These are phyloP conservation scores for Erysimum cheiranthoides DNA, from an alignment of 345 rosid genomes.

Conservation along the genomic window DNA sequence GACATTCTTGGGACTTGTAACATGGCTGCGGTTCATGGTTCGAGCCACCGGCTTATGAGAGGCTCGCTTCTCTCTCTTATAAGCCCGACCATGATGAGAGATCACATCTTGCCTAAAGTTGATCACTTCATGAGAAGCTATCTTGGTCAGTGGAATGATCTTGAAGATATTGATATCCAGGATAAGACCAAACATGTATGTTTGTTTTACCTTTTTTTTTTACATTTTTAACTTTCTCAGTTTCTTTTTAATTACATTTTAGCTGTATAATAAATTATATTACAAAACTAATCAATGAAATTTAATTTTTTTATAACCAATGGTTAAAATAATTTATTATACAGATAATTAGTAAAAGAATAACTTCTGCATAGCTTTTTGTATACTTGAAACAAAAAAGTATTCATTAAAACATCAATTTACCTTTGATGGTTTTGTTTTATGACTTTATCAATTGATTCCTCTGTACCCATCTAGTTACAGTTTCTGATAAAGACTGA, in stretches of 20 bases:
- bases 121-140: constrained; percentile 65
- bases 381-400: background rate
- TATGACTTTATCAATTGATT: background rate
- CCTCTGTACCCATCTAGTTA: background rate
- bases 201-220: background rate
- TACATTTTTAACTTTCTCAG: background rate
- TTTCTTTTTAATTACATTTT: background rate
- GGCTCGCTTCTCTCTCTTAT: constrained; percentile 70
- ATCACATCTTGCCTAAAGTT: constrained; percentile 63
- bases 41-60: constrained; percentile 71
- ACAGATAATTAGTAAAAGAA: background rate
- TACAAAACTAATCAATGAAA: too few relatives aligned
- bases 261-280: too few relatives aligned
- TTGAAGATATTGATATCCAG: constrained; percentile 67
- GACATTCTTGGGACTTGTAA: constrained; percentile 78
- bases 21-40: constrained; percentile 84
- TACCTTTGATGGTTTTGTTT: too few relatives aligned
- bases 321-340: background rate
- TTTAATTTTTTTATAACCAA: too few relatives aligned
- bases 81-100: constrained; percentile 62
- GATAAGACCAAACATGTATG: constrained; percentile 73
- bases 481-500: constrained; percentile 2
- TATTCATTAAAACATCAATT: too few relatives aligned
- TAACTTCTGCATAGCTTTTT: background rate
- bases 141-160: constrained; percentile 60